phyloP scores from a whole-genome alignment of 257 asterid species.

The Solanum rostratum region DNA sequence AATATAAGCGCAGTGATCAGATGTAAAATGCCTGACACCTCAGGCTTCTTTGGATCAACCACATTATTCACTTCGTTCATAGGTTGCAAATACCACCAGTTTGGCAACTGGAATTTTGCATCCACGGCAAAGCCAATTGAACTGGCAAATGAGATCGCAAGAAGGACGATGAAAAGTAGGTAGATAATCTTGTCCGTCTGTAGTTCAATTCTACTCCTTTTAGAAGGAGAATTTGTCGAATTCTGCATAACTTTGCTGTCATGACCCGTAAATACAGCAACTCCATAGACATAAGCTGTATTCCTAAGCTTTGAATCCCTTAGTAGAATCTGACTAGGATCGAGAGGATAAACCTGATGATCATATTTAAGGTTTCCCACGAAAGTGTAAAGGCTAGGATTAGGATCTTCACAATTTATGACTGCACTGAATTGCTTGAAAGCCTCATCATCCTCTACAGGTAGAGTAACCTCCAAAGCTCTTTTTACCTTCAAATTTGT shows the following conservation, averaged over 20 bases:
- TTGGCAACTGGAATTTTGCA: conserved; percentile 62
- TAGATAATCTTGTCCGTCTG: conserved; percentile 91
- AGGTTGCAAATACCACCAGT: conserved; percentile 85
- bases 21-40: conserved; percentile 60
- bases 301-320: conserved; percentile 94
- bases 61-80: conserved; percentile 37
- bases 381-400: conserved; percentile 74
- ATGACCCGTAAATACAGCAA: conserved; percentile 74
- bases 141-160: conserved; percentile 64
- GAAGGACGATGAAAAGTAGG: conserved; percentile 60
- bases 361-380: conserved; percentile 75
- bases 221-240: conserved; percentile 82
- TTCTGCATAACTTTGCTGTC: conserved; percentile 97
- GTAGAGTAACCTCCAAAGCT: conserved; percentile 54
- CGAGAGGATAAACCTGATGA: conserved; percentile 56
- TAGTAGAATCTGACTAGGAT: conserved; percentile 86
- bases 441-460: conserved; percentile 47
- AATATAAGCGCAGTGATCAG: conserved; percentile 84
- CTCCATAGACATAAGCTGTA: conserved; percentile 73
- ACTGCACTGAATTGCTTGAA: conserved; percentile 66
- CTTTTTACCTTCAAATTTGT: conserved; percentile 89
- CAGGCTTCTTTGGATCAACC: conserved; percentile 47
- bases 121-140: conserved; percentile 60
- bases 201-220: conserved; percentile 76
- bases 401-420: conserved; percentile 84